Conservation (phyloP, 805 yeast genomes). For the Cyberlindnera mycetangii region DNA sequence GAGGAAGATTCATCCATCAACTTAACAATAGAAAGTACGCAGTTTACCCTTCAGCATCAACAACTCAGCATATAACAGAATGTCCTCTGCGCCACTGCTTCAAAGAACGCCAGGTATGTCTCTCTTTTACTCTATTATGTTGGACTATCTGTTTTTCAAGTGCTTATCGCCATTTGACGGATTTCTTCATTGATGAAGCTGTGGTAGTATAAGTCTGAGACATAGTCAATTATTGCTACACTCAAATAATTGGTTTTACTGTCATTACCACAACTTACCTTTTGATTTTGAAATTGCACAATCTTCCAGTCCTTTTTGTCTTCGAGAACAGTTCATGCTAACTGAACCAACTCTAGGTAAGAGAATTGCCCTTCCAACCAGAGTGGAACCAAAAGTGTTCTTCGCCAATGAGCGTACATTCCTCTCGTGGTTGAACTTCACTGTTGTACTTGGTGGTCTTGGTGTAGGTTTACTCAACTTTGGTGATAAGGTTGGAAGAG, state of each 20-base stretch:
- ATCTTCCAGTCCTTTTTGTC: too few species aligned
- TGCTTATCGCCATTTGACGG: neutral
- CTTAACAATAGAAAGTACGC: neutral
- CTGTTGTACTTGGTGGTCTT: conserved; percentile 95
- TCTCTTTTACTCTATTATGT: neutral
- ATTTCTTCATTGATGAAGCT: neutral
- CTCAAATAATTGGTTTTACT: too few species aligned
- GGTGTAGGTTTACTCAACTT: conserved; percentile 95
- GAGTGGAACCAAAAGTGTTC: conserved; percentile 98
- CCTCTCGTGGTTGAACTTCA: conserved; percentile 96
- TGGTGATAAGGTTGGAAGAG: conserved; percentile 91
- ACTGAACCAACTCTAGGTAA: conserved; percentile 49
- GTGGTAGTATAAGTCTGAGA: too few species aligned
- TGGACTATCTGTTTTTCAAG: neutral
- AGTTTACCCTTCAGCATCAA: too few species aligned
- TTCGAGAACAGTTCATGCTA: too few species aligned
- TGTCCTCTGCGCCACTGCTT: conserved; percentile 71
- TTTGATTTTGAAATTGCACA: too few species aligned
- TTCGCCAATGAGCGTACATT: conserved; percentile 99
- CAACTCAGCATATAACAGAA: conserved; percentile 24
- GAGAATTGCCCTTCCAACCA: conserved; percentile 94
- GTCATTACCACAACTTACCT: neutral
- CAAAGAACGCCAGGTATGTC: conserved; percentile 65
- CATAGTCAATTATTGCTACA: too few species aligned
- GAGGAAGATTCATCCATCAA: neutral